Evolutionary conservation across 495 filamentous ascomycete genomes (phyloP), one percentile per base, ranked within the genome.

Genomic region (Aspergillus heteromorphus): DNA sequence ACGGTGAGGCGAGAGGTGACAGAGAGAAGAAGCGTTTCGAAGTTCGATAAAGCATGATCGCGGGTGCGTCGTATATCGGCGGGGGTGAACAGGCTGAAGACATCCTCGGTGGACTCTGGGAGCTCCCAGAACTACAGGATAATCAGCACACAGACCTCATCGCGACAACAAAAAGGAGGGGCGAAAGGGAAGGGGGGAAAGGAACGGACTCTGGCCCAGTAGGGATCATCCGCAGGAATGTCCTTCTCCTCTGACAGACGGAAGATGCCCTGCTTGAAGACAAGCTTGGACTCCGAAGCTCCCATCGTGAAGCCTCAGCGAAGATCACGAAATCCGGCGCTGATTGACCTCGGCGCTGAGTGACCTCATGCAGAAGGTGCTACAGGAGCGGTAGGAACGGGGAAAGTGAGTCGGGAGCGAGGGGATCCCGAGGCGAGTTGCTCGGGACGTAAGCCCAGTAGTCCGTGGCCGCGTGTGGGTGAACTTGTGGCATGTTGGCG

Each of bases 211-310:
- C 90, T 88, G 51, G 89, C 82, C 93, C 93, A 99, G 76, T 95
- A 97, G 11, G 84, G 79, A 76, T 96, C 91, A 68, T 92, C 85
- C 40, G 89, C 82, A 41, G 91, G 82, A 62, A 99, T 97, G 61
- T 87, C 80, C 60, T 86, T 83, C 68, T 93, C 85, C 68, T 96
- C 92, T 16, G 91, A 95, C 50, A 99, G 84, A 66, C 87, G 85
- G 77, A 99, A 99, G 77, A 99, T 96, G 69, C 92, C 93, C 71
- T 96, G 88, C 73, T 97, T 99, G 83, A 99, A 97, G 63, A 91
- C 89, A 63, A 97, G 86, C 83, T 99, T 99, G 58, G 92, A 97
- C 77, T 99, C 95, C 70, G 93, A 96, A 65, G 93, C 93, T 68
- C 93, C 93, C 93, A 99, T 99, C 51, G 58, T 69, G 64, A 68